Percentiles rank a stretch among this genome's conserved stretches.
These are phyloP conservation scores for Fusarium coicis DNA, from an alignment of 2,329 filamentous ascomycete species.

Conservation along the genomic window DNA sequence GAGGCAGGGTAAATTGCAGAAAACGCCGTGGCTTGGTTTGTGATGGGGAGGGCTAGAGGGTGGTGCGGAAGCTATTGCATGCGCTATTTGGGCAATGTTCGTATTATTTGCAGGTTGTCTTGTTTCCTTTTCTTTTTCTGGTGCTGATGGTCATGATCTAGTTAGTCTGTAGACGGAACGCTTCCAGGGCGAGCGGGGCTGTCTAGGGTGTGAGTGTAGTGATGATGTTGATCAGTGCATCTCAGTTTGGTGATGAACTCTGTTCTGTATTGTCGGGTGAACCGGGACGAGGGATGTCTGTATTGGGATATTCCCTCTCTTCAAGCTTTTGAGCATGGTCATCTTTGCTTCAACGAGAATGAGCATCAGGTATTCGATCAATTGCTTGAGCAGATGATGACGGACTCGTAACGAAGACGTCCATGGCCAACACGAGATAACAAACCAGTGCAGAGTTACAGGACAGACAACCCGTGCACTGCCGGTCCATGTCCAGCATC, in stretches of 20 bases:
- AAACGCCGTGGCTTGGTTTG: conserved; percentile 17
- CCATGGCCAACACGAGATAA: neutral
- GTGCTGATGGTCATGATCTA: neutral
- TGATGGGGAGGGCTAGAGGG: conserved; percentile 1
- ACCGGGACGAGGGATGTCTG: conserved; percentile 5
- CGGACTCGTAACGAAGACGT: neutral
- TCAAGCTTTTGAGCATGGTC: neutral
- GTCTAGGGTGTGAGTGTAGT: conserved; percentile 16
- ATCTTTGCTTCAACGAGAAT: neutral
- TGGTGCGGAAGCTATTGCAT: neutral
- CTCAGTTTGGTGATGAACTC: neutral
- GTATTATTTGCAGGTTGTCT: conserved; percentile 2
- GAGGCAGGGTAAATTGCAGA: neutral
- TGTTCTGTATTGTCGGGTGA: conserved; percentile 21
- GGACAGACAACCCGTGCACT: neutral
- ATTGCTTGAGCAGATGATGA: neutral
- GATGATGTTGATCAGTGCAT: neutral
- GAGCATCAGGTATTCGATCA: neutral
- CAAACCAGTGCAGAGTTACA: neutral
- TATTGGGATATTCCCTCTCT: neutral
- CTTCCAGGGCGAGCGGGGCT: neutral
- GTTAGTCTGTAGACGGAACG: neutral
- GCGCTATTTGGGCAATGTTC: conserved; percentile 6
- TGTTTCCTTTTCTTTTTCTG: neutral
- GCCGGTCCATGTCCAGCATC: neutral